Base-by-base conservation (phyloP, 768 basidiomycete species). In the Daedalea quercina region DNA sequence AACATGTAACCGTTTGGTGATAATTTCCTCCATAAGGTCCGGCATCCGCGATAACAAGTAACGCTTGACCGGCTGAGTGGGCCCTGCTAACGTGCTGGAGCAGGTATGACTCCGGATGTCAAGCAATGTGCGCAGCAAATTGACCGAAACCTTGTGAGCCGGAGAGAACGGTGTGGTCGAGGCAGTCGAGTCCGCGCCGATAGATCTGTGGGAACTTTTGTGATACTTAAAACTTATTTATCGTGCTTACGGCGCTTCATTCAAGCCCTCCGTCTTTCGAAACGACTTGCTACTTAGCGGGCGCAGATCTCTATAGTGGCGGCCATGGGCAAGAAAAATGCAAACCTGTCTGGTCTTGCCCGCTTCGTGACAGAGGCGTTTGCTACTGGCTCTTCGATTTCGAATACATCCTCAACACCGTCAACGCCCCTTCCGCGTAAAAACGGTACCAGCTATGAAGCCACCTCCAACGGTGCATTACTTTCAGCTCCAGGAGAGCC, bases 1-100 rank as follows among this genome's bases (percentile, higher is more conserved):
- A 50, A 91, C 73, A 49, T 87, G 85, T 9, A 90, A 72, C 35
- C 86, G 73, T 69, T 85, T 89, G 1, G 78, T 70, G 58, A 73
- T 61, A 26, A 61, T 37, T 52, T 66, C 65, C 24, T 62, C 61
- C 60, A 61, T 61, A n/a, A n/a, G n/a, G n/a, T n/a, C n/a, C n/a
- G n/a, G n/a, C n/a, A n/a, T n/a, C 17, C 9, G 19, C 19, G 15
- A 23, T 23, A 17, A 23, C 22, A 43, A 20, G 19, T 20, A 23
- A 43, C n/a, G n/a, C n/a, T n/a, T n/a, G n/a, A n/a, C n/a, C n/a
- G n/a, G n/a, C n/a, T n/a, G n/a, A n/a, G n/a, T n/a, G n/a, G n/a
- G n/a, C n/a, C n/a, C n/a, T n/a, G n/a, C n/a, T n/a, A n/a, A n/a
- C n/a, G n/a, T n/a, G n/a, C n/a, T n/a, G n/a, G n/a, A n/a, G n/a